These are phyloP conservation scores for Jamesozyma piceae DNA, from an alignment of 805 yeast species.

Conservation along the genomic window DNA sequence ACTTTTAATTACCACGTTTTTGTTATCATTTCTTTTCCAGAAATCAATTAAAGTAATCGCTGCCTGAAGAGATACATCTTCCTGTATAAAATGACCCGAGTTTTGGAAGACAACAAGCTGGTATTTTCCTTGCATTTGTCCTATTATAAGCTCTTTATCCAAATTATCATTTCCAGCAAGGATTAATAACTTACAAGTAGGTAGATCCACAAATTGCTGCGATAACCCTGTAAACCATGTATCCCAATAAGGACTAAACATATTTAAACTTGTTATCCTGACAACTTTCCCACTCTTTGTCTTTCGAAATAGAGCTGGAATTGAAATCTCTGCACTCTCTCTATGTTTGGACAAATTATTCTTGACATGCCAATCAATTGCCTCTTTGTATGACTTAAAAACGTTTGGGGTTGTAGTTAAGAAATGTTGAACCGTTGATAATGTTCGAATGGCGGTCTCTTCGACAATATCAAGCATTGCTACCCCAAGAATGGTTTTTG, in stretches of 20 bases:
- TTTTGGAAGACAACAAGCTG: constrained; percentile 77
- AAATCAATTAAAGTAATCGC: constrained; percentile 44
- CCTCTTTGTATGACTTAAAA: constrained; percentile 46
- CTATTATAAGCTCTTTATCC: constrained; percentile 78
- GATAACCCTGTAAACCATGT: constrained; percentile 77
- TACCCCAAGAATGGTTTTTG: constrained; percentile 47
- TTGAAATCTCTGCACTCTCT: constrained; percentile 63
- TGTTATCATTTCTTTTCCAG: constrained; percentile 36
- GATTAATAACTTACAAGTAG: constrained; percentile 60
- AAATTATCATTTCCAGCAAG: constrained; percentile 84
- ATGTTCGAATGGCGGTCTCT: constrained; percentile 72
- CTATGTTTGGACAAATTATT: constrained; percentile 44
- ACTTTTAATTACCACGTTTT: constrained; percentile 28
- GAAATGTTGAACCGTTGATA: constrained; percentile 58
- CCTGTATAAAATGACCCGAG: constrained; percentile 92
- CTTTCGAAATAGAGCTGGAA: constrained; percentile 52
- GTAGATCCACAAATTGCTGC: constrained; percentile 36
- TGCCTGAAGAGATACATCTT: constrained; percentile 68
- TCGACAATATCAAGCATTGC: constrained; percentile 87
- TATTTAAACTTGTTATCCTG: constrained; percentile 60
- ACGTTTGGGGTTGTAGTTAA: constrained; percentile 52
- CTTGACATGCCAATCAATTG: constrained; percentile 75
- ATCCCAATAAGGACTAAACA: constrained; percentile 64
- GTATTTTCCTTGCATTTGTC: constrained; percentile 97
- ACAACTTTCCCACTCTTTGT: constrained; percentile 20